Evolutionary conservation across 257 asterid species (phyloP), one percentile per base, ranked within the genome.

Genomic region (Solanum corneliomulleri): DNA sequence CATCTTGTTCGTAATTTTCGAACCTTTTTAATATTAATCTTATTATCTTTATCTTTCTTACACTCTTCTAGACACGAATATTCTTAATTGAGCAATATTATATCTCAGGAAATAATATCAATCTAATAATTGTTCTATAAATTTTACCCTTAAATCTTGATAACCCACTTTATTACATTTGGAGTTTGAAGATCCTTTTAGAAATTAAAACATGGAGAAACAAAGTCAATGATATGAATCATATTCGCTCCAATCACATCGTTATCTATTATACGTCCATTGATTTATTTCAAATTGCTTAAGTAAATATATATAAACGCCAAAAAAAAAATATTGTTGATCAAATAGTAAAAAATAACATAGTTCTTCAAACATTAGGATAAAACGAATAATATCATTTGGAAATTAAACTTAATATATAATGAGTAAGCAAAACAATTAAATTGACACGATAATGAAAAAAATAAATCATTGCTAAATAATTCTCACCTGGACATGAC

Each of bases 81-180:
- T 0, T 62, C 0, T 62, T 0, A 11, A n/a, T 62, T 62, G 16
- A 4, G 1, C 31, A n/a, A 62, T 8, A 62, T 11, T 0, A 0
- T 11, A 4, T 62, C 15, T 23, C 31, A 10, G 2, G 1, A 29
- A 60, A 23, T 60, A 9, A 23, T 60, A 60, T 60, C 6, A 11
- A 62, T 2, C 31, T 4, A 60, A 11, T 4, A 15, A 62, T 8
- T n/a, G n/a, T 11, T n/a, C 0, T n/a, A 23, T 62, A 62, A 62
- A 62, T 11, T 10, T 11, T n/a, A 23, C 0, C 31, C 7, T 23
- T 62, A 10, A 1, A 4, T 62, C 8, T n/a, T n/a, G 6, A 62
- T 15, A 62, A 4, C 31, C n/a, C n/a, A 10, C 11, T 10, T 11
- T 62, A 20, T 58, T 12, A 3, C 66, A 62, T 62, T 11, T 62